phyloP scores from a whole-genome alignment of 2,329 filamentous ascomycete species.

The Fusarium devonianum region DNA sequence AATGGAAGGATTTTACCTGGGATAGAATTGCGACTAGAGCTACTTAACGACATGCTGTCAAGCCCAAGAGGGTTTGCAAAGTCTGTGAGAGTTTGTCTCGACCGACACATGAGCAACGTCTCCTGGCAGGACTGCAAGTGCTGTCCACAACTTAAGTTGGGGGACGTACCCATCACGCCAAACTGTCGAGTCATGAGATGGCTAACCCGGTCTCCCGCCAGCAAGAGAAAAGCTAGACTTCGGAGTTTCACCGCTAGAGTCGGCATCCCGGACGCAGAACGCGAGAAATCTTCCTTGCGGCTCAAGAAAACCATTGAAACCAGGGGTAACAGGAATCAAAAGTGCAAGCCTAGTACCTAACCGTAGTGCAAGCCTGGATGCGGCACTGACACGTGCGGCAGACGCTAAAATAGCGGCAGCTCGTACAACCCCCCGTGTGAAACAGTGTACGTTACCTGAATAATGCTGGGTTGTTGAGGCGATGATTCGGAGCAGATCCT shows the following conservation, averaged over 20 bases:
- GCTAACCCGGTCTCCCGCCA: not conserved
- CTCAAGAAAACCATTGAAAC: too few species aligned
- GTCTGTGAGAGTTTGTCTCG: not conserved
- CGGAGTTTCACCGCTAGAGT: slow-evolving; percentile 25
- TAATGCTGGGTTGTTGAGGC: too few species aligned
- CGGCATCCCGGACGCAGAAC: slow-evolving; percentile 12
- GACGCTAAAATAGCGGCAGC: slow-evolving; percentile 33
- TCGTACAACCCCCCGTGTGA: slow-evolving; percentile 7
- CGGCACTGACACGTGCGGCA: slow-evolving; percentile 21
- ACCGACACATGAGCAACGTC: not conserved
- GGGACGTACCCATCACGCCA: slow-evolving; percentile 10
- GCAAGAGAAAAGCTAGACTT: not conserved
- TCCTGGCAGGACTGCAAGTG: too few species aligned
- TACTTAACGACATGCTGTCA: not conserved
- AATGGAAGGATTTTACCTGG: slow-evolving; percentile 9
- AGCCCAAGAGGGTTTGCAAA: not conserved
- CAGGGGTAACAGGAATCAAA: slow-evolving; percentile 18
- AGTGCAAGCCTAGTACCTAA: slow-evolving; percentile 25
- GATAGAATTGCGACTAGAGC: not conserved
- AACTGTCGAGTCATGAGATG: slow-evolving; percentile 13
- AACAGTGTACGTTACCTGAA: too few species aligned
- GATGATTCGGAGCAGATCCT: not conserved
- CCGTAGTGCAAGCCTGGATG: slow-evolving; percentile 29
- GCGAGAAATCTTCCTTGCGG: slow-evolving; percentile 6
- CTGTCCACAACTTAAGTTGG: not conserved